Base-by-base conservation (phyloP, 1,284 basidiomycete species). In the Trichosporon sp. region DNA sequence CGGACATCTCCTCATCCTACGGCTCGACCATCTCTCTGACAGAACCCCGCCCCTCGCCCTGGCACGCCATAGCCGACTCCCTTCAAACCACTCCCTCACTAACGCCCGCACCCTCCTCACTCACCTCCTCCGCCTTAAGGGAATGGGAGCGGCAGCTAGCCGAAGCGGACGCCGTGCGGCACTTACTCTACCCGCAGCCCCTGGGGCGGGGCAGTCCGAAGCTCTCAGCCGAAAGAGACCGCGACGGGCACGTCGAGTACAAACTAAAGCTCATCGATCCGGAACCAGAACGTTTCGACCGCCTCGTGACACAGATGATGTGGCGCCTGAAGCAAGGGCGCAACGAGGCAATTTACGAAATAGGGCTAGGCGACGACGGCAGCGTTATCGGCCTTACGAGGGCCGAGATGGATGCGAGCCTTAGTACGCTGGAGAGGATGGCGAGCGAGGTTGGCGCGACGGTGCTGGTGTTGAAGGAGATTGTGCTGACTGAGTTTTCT, bases 281-380 rank as follows among this genome's bases (percentile, higher is more conserved):
- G 33, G 73, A 72, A 2, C 71, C 76, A 5, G 80, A 82, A 57
- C 74, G 82, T 11, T 82, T 82, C 65, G 80, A 81, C 61, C 71
- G 77, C 40, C 87, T 96, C 16, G 89, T 93, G 62, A 95, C 93
- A 1, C 93, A 96, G 81, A 87, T 95, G 79, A 93, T 95, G 78
- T 96, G 94, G 93, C 86, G 93, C 3, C 84, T 96, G 4, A 87
- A 94, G 58, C 91, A 95, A 78, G 93, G 93, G 14, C 88, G 90
- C 4, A 93, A 93, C 4, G 89, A 91, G 74, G 92, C 93, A 0
- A 91, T 92, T 76, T 96, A 96, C 72, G 93, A 95, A 76, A 86
- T 96, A 16, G 94, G 93, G 14, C 88, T 96, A 0, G 77, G 81
- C 5, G 93, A 96, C 75, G 89, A 89, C 3, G 93, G 93, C 1